Evolutionary conservation across 306 rosid genomes (phyloP), one percentile per base, ranked within the genome.

Genomic region (Trichosanthes cucumerina): DNA sequence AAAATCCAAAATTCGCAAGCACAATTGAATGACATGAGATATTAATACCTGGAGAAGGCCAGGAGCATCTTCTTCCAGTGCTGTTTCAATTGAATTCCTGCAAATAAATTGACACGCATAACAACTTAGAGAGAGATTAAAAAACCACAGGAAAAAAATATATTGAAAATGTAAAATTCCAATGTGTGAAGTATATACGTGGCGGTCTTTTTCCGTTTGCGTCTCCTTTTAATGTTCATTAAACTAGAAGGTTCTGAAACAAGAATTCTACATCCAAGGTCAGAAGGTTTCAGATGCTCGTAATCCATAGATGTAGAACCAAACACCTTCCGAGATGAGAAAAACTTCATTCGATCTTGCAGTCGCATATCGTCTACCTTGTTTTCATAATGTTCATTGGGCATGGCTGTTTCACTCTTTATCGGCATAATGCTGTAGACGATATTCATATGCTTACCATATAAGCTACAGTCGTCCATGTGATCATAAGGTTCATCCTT

Each of bases 31-130:
- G 46, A 78, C 84, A 81, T 75, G 43, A 68, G 71, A 79, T 53
- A 68, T 77, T 44, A 77, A 54, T 85, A 92, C 98, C 97, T 89
- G 88, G 83, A 94, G 84, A 21, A 94, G 98, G 79, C 98, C 98
- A 69, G 98, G 98, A 78, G 95, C 98, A 88, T 92, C 98, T 84
- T 94, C 98, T 84, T 92, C 96, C 52, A 94, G 81, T 26, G 96
- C 97, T 53, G 91, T 85, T 86, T 92, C 80, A 87, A 92, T 72
- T 12, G 96, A 92, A 84, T 92, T 92, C 82, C 98, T 94, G 89
- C 84, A 91, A 83, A 76, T 18, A 49, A 44, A 68, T 76, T 76
- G 49, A 26, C 63, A 80, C 18, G 36, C n/a, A 28, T 33, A 58
- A 52, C 65, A 70, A 75, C 50, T 59, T 26, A 73, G 59, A 78